Evolutionary conservation across 768 basidiomycete species (phyloP).

Genomic region (Suillus ampliporus): DNA sequence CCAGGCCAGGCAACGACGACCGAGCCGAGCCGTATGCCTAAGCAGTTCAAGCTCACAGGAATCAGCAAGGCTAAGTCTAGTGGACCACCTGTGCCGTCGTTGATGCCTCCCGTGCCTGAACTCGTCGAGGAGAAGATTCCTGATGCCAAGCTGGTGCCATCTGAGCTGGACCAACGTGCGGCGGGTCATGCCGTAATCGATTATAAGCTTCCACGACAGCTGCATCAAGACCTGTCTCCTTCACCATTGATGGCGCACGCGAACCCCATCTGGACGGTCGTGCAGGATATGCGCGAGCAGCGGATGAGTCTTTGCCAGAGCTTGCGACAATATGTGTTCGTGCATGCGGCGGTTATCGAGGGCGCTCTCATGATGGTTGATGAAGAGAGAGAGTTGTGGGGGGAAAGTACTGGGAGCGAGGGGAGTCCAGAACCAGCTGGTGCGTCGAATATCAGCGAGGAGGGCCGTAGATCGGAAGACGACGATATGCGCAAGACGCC

Average conservation of each 20-base stretch:
- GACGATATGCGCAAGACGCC: conserved; percentile 18
- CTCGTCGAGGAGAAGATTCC: conserved; percentile 6
- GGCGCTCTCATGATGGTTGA: conserved; percentile 80
- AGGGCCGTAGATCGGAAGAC: conserved; percentile 25
- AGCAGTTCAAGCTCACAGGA: neutral
- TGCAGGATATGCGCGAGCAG: conserved; percentile 95
- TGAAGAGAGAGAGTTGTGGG: conserved; percentile 59
- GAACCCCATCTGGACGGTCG: conserved; percentile 80
- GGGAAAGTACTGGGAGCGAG: conserved; percentile 28
- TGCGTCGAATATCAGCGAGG: conserved; percentile 13
- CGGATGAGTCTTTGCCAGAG: conserved; percentile 97
- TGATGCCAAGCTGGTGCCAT: conserved; percentile 3
- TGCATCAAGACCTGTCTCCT: conserved; percentile 62
- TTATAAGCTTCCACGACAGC: conserved; percentile 64
- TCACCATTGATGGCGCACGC: conserved; percentile 63
- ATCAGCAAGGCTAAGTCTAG: conserved; percentile 11
- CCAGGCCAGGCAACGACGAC: neutral
- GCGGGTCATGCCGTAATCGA: conserved; percentile 43
- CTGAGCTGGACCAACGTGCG: conserved; percentile 19
- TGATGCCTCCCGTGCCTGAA: conserved; percentile 7
- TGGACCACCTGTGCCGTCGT: neutral
- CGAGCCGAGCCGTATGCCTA: conserved; percentile 4
- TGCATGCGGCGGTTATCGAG: conserved; percentile 85
- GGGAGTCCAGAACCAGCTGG: conserved; percentile 19
- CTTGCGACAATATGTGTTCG: conserved; percentile 92